Evolutionary conservation across 225 moss, liverwort and hornwort species (phyloP).

Genomic region (Straminergon stramineum): DNA sequence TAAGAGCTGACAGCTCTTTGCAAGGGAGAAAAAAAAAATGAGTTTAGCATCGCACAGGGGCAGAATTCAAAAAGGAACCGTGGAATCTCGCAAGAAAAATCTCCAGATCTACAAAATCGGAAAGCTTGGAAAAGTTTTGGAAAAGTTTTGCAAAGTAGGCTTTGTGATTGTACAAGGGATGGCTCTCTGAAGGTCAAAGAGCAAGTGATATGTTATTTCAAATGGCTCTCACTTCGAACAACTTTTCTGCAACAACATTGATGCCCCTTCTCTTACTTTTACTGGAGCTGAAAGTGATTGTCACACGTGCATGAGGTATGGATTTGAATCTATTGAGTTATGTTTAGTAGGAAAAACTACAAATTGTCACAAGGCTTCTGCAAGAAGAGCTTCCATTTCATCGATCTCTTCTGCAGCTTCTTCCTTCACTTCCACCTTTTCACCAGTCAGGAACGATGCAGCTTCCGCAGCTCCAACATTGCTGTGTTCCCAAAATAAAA

Average conservation of each 20-base stretch:
- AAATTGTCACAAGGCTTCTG: slow-evolving; percentile 47
- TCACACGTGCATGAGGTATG: background rate
- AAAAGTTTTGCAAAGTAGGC: background rate
- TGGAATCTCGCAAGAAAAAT: background rate
- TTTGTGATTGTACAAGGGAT: background rate
- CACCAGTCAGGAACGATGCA: slow-evolving; percentile 47
- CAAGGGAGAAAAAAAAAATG: background rate
- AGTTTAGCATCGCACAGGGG: too few relatives aligned
- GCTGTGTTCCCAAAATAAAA: slow-evolving; percentile 21
- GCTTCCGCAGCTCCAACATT: slow-evolving; percentile 61
- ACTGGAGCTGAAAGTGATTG: background rate
- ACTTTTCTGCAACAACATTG: background rate
- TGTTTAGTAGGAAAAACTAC: background rate
- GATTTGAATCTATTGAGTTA: background rate
- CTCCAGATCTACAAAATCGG: background rate
- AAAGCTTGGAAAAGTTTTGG: background rate
- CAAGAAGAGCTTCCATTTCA: slow-evolving; percentile 90
- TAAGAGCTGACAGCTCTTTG: background rate
- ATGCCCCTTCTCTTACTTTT: background rate
- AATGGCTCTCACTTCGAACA: background rate
- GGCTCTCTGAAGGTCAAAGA: background rate
- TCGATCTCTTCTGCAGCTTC: slow-evolving; percentile 69
- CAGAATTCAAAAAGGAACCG: background rate
- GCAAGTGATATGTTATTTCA: background rate
- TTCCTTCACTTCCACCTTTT: slow-evolving; percentile 10